Evolutionary conservation across 371 early-diverging fungal genomes (phyloP).

Genomic region (Syncephalastrum contaminatum): DNA sequence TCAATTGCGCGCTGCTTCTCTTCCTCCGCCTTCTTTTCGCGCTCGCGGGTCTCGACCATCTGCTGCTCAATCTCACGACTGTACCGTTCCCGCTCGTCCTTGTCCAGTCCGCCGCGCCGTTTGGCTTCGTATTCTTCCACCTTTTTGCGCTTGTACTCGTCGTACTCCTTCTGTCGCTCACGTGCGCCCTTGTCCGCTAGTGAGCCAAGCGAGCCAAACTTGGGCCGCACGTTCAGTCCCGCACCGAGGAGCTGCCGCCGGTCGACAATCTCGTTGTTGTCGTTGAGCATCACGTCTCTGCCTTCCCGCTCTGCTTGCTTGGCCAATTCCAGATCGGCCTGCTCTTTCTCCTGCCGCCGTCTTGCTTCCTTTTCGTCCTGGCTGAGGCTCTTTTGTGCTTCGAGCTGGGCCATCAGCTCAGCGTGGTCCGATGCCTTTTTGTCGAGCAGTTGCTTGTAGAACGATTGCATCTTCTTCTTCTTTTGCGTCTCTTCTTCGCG

Average conservation of each 20-base stretch:
- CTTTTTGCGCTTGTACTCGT: slow-evolving; percentile 53
- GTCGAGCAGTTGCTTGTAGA: slow-evolving; percentile 46
- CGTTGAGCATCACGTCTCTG: slow-evolving; percentile 61
- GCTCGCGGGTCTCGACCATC: slow-evolving; percentile 56
- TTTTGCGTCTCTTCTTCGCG: slow-evolving; percentile 48
- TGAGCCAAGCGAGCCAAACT: slow-evolving; percentile 35
- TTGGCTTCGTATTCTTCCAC: slow-evolving; percentile 40
- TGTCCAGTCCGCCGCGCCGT: slow-evolving; percentile 23
- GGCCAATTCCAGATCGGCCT: slow-evolving; percentile 32
- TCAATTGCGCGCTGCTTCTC: slow-evolving; percentile 54
- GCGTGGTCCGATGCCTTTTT: slow-evolving; percentile 38
- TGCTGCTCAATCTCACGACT: slow-evolving; percentile 49
- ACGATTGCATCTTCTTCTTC: slow-evolving; percentile 35
- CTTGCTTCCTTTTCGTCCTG: slow-evolving; percentile 12
- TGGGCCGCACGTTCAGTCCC: slow-evolving; percentile 71
- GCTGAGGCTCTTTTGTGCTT: slow-evolving; percentile 9
- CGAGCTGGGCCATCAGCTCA: slow-evolving; percentile 32
- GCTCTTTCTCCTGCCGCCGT: slow-evolving; percentile 5
- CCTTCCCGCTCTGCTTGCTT: slow-evolving; percentile 48
- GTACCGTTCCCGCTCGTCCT: slow-evolving; percentile 37
- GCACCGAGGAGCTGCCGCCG: slow-evolving; percentile 74
- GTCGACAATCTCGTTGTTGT: slow-evolving; percentile 78
- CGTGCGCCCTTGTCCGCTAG: slow-evolving; percentile 43
- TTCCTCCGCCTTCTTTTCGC: slow-evolving; percentile 49
- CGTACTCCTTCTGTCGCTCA: slow-evolving; percentile 43